Conservation (phyloP, 2,329 filamentous ascomycete genomes). For the Aspergillus tamarii region DNA sequence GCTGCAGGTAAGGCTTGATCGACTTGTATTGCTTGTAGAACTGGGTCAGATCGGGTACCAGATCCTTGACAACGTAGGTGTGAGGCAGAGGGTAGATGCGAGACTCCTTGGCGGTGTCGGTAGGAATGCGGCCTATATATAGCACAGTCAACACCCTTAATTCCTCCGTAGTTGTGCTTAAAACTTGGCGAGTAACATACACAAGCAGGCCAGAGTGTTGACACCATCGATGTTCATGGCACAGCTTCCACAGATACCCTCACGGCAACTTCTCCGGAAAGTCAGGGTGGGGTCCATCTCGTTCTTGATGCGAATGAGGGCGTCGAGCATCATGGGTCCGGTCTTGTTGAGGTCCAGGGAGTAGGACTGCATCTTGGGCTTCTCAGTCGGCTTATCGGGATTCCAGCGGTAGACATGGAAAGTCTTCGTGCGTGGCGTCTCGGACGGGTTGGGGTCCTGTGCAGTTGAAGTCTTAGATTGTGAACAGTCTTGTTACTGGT, state of each 20-base stretch:
- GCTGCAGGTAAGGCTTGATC: slow-evolving; percentile 97
- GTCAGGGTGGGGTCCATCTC: slow-evolving; percentile 96
- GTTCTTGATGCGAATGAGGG: slow-evolving; percentile 98
- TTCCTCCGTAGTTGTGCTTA: neutral
- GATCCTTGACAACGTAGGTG: slow-evolving; percentile 98
- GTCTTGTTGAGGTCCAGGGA: slow-evolving; percentile 98
- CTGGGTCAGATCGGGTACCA: slow-evolving; percentile 94
- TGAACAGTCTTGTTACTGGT: slow-evolving; percentile 41
- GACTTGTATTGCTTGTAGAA: slow-evolving; percentile 99
- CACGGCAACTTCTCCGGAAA: slow-evolving; percentile 92
- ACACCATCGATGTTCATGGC: slow-evolving; percentile 99
- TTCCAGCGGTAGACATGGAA: slow-evolving; percentile 99
- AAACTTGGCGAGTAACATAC: slow-evolving; percentile 61
- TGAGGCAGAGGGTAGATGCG: slow-evolving; percentile 98
- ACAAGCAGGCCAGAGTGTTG: slow-evolving; percentile 96
- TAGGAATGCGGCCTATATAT: slow-evolving; percentile 81
- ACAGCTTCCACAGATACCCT: slow-evolving; percentile 98
- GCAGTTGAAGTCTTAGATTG: slow-evolving; percentile 62
- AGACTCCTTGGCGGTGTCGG: slow-evolving; percentile 75
- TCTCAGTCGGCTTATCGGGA: slow-evolving; percentile 85
- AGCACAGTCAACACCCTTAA: slow-evolving; percentile 15
- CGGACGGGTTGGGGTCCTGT: slow-evolving; percentile 61
- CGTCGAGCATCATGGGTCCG: slow-evolving; percentile 96
- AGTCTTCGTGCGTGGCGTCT: slow-evolving; percentile 74
- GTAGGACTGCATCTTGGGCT: slow-evolving; percentile 95